These are phyloP conservation scores for Crithidia mellificae DNA, from an alignment of 208 protist species.

Conservation along the genomic window DNA sequence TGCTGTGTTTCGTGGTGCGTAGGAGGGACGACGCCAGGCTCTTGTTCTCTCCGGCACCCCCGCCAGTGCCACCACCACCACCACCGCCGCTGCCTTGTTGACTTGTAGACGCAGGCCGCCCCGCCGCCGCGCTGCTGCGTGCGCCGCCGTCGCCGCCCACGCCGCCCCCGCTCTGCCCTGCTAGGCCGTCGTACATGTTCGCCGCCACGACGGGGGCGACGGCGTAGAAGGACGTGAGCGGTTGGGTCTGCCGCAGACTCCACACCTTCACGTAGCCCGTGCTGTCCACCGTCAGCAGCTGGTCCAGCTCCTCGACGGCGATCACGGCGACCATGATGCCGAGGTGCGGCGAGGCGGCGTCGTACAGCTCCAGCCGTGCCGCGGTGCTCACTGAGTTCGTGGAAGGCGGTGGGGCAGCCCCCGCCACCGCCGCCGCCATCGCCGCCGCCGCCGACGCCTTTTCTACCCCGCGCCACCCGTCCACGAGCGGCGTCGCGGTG, in stretches of 20 bases:
- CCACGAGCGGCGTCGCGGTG: slow-evolving; percentile 14
- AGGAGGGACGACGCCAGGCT: slow-evolving; percentile 13
- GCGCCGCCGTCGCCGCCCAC: neutral
- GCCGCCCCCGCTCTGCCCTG: slow-evolving; percentile 5
- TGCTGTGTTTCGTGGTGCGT: slow-evolving; percentile 41
- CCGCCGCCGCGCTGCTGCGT: neutral
- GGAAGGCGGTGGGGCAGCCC: neutral
- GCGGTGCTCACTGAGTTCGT: neutral
- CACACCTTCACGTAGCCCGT: slow-evolving; percentile 80
- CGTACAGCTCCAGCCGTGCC: slow-evolving; percentile 62
- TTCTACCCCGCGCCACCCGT: slow-evolving; percentile 2
- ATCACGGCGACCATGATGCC: slow-evolving; percentile 56
- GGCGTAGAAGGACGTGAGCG: slow-evolving; percentile 72
- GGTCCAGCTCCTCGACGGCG: slow-evolving; percentile 65
- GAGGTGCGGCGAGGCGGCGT: slow-evolving; percentile 70
- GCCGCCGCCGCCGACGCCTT: neutral
- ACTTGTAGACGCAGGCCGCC: neutral
- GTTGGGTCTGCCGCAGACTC: slow-evolving; percentile 48
- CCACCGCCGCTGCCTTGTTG: slow-evolving; percentile 2
- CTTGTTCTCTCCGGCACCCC: neutral
- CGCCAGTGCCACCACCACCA: neutral
- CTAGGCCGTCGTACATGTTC: slow-evolving; percentile 5
- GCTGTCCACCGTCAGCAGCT: slow-evolving; percentile 67
- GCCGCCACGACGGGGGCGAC: slow-evolving; percentile 29
- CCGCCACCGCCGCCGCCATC: neutral